Conservation (phyloP, 164 flowering plant genomes). For the Berberis thunbergii region DNA sequence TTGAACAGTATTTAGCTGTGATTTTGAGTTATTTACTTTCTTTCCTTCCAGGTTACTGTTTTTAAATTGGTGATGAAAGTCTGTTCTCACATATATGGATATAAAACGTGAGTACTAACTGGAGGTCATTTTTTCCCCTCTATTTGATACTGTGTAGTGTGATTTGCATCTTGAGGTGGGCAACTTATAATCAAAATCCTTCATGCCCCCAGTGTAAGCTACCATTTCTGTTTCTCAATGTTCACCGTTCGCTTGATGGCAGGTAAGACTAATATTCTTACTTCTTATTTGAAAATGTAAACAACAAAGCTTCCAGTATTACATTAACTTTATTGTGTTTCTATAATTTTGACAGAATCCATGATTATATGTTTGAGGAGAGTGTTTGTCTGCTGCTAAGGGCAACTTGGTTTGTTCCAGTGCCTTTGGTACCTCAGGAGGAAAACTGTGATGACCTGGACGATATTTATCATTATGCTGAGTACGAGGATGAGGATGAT, state of each 20-base stretch:
- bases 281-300: neutral
- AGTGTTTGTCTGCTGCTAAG: conserved; percentile 52
- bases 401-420: conserved; percentile 76
- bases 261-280: conserved; percentile 28
- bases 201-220: conserved; percentile 87
- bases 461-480: conserved; percentile 3
- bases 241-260: conserved; percentile 89
- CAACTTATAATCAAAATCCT: conserved; percentile 52
- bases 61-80: too few relatives aligned
- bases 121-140: neutral
- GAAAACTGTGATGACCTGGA: conserved; percentile 24
- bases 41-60: too few relatives aligned
- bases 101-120: too few relatives aligned
- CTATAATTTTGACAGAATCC: conserved; percentile 35
- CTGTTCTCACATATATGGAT: too few relatives aligned
- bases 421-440: conserved; percentile 35
- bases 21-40: too few relatives aligned
- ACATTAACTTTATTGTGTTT: neutral
- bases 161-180: conserved; percentile 88
- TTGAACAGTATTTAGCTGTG: too few relatives aligned
- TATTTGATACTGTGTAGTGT: conserved; percentile 36
- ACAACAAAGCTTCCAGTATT: neutral
- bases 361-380: conserved; percentile 49
- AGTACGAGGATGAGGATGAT: conserved; percentile 30
- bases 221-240: conserved; percentile 43